Conservation (phyloP, 805 yeast species). For the Kockiozyma suomiensis region DNA sequence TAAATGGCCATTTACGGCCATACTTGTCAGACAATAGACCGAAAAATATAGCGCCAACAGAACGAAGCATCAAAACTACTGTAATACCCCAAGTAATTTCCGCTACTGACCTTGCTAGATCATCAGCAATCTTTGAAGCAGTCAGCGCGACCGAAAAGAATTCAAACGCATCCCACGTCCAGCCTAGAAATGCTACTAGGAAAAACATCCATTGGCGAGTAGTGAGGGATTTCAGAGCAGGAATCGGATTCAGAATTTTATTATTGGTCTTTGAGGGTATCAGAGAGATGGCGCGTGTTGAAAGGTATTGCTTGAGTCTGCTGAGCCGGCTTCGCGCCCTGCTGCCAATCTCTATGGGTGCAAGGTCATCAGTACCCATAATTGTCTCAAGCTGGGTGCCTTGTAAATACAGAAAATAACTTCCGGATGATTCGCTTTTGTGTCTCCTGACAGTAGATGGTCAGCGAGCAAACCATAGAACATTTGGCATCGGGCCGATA, state of each 20-base stretch:
- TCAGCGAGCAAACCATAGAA: no score
- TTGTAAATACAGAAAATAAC: no score
- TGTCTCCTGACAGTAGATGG: no score
- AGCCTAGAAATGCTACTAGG: constrained; percentile 60
- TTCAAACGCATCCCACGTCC: constrained; percentile 76
- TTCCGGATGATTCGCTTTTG: no score
- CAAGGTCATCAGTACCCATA: no score
- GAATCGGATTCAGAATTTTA: constrained; percentile 56
- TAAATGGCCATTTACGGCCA: constrained; percentile 69
- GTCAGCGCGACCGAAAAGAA: constrained; percentile 65
- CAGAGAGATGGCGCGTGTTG: neutral
- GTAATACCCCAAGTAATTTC: constrained; percentile 74
- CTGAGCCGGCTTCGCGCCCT: no score
- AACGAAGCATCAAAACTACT: constrained; percentile 68
- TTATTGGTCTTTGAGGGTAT: neutral
- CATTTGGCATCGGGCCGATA: no score
- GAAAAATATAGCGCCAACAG: constrained; percentile 68
- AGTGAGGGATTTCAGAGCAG: constrained; percentile 53
- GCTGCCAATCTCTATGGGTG: no score
- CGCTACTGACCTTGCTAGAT: constrained; percentile 50
- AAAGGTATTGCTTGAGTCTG: neutral
- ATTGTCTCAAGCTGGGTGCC: no score
- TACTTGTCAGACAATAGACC: constrained; percentile 63
- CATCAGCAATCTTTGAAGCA: constrained; percentile 53
- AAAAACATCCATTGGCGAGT: constrained; percentile 63